Evolutionary conservation across 371 early-diverging fungal genomes (phyloP).

Genomic region (Mortierella sp.): DNA sequence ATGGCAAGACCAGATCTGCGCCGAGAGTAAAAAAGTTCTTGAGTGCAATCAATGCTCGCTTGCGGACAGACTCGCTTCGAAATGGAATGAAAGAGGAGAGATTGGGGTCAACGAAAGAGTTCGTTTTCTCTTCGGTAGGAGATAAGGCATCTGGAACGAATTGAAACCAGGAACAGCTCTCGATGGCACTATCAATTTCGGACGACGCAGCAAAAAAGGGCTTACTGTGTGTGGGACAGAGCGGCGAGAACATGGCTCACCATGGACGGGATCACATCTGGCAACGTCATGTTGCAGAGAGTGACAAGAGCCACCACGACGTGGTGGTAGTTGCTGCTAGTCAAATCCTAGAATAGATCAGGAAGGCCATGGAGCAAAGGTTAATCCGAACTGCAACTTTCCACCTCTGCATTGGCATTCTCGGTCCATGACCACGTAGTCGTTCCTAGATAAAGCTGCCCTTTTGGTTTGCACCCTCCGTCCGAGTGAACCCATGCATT

Average conservation of each 20-base stretch:
- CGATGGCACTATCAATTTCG: neutral
- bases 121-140: neutral
- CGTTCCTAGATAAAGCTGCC: neutral
- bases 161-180: neutral
- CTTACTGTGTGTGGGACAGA: constrained; percentile 52
- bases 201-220: neutral
- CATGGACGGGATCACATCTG: constrained; percentile 53
- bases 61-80: constrained; percentile 52
- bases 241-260: constrained; percentile 47
- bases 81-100: neutral
- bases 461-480: neutral
- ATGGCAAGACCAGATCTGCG: constrained; percentile 35
- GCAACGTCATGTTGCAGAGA: constrained; percentile 55
- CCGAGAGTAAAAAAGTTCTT: constrained; percentile 41
- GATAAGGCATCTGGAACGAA: neutral
- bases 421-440: neutral
- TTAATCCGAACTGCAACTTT: neutral
- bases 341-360: constrained; percentile 39
- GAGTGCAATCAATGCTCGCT: constrained; percentile 51
- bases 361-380: neutral
- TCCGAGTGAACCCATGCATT: neutral
- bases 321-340: constrained; percentile 57
- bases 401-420: neutral
- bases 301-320: constrained; percentile 54
- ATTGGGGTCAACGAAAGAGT: neutral